Base-by-base conservation (phyloP, 495 filamentous ascomycete species). In the Parmelia sp. region DNA sequence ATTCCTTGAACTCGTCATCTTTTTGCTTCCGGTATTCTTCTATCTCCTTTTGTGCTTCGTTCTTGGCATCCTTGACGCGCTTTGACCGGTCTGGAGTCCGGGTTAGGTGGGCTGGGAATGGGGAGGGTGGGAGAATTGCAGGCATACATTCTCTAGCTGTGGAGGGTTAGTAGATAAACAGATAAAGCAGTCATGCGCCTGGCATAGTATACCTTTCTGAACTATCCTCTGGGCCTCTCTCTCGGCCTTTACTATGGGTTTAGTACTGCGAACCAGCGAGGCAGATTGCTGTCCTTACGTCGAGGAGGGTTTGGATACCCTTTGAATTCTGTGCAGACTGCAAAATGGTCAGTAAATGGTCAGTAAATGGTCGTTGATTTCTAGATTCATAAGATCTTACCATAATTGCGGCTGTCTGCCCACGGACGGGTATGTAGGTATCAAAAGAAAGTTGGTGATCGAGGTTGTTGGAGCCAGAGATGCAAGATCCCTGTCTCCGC, bases 181-280 rank as follows among this genome's bases (percentile, higher is more conserved):
- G 29, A 47, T 39, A 59, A 55, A 57, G 21, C 7, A 36, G 19
- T 31, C 33, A 56, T 19, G 53, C 23, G 63, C 55, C n/a, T n/a
- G 33, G 65, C 29, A 40, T 25, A 57, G 57, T n/a, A 72, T 71
- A 94, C 92, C 86, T 87, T 92, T 89, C 75, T 97, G 92, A 39
- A 98, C 94, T 75, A 97, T 98, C 83, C 96, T 97, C 78, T 96
- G 92, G 68, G 94, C 94, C 78, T 98, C 94, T 80, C 91, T 88
- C 84, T 98, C 94, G 61, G 95, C 92, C 94, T 97, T 72, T 36
- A 59, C 27, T 55, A 29, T 44, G 15, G 17, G 10, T 63, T 79
- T 63, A 83, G 78, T 71, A 62, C 15, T 31, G 40, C 36, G 60
- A 25, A 40, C 15, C 29, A 27, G 33, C 60, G 33, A 25, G 58